Evolutionary conservation across 2,329 filamentous ascomycete species (phyloP).

Genomic region (Intubia oerlemansii): DNA sequence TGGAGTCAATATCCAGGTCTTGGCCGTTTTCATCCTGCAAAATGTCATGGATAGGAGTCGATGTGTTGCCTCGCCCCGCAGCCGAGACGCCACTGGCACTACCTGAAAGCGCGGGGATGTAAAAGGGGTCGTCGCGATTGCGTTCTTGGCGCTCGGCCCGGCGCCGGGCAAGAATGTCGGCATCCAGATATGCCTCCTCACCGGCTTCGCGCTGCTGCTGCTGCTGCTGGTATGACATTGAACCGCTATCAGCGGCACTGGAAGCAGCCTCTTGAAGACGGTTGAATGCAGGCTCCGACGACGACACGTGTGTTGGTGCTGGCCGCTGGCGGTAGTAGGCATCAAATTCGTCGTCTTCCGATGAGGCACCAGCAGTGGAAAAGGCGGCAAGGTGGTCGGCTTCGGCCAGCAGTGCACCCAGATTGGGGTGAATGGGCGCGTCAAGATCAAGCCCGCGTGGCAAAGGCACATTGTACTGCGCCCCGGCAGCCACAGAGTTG

Average conservation of each 20-base stretch:
- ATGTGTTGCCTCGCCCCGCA: slow-evolving; percentile 22
- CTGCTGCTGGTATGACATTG: slow-evolving; percentile 9
- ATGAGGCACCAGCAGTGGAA: slow-evolving; percentile 7
- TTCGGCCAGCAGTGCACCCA: slow-evolving; percentile 43
- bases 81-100: slow-evolving; percentile 11
- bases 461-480: slow-evolving; percentile 69
- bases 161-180: slow-evolving; percentile 51
- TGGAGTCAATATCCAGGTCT: slow-evolving; percentile 76
- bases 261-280: slow-evolving; percentile 24
- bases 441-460: slow-evolving; percentile 61
- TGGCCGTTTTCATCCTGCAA: slow-evolving; percentile 50
- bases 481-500: slow-evolving; percentile 69
- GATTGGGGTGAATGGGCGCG: slow-evolving; percentile 56
- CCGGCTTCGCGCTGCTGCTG: slow-evolving; percentile 11
- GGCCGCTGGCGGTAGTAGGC: slow-evolving; percentile 39
- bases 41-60: slow-evolving; percentile 63
- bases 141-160: slow-evolving; percentile 61
- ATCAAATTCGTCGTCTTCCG: slow-evolving; percentile 42
- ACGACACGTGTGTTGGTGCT: slow-evolving; percentile 27
- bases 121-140: slow-evolving; percentile 87
- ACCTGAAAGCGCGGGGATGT: no score
- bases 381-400: slow-evolving; percentile 27
- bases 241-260: slow-evolving; percentile 14
- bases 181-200: slow-evolving; percentile 46
- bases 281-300: slow-evolving; percentile 31